Evolutionary conservation across 2,329 filamentous ascomycete species (phyloP), one percentile per base, ranked within the genome.

Genomic region (Fusarium sororula): DNA sequence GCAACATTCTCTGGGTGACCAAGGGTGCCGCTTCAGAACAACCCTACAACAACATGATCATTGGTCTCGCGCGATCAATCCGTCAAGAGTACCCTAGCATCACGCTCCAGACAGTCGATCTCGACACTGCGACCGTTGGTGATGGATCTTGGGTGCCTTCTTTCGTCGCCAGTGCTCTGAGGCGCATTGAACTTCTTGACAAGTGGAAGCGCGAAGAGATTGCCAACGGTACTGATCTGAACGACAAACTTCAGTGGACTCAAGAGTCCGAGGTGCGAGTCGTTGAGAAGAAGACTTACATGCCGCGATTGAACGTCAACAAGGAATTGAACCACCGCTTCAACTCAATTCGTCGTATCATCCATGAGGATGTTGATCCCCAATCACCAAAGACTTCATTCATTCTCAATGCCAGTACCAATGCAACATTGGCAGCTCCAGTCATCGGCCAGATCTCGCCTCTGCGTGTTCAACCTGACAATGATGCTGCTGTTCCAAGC

Each of bases 1-100:
- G 63, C 12, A 66, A 63, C 8, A 55, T 69, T 3, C 63, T 69
- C 3, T 69, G 66, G 66, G 63, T 61, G 3, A 63, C 66, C 14
- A 63, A 58, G 17, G 66, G 56, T 2, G 64, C 60, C 3, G 54
- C 45, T 6, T 41, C 60, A 6, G 64, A 67, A 6, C 60, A 67
- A 3, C 66, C 66, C 12, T 68, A 66, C 35, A 51, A 59, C n/a
- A 68, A 68, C 24, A 68, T 68, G 61, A 26, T 66, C 1, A 37
- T 68, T 14, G 62, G 66, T 50, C 66, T 68, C 5, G 54, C 44
- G 1, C 62, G 66, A 14, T 66, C 66, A 12, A 54, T 68, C 5
- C 54, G 54, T 3, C 66, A 66, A 24, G 66, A 68, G 24, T 59
- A 50, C 11, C 54, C 66, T n/a, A 51, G 55, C 3, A 37, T 68